Base-by-base conservation (phyloP, 495 filamentous ascomycete genomes). In the Penicillium soppii region DNA sequence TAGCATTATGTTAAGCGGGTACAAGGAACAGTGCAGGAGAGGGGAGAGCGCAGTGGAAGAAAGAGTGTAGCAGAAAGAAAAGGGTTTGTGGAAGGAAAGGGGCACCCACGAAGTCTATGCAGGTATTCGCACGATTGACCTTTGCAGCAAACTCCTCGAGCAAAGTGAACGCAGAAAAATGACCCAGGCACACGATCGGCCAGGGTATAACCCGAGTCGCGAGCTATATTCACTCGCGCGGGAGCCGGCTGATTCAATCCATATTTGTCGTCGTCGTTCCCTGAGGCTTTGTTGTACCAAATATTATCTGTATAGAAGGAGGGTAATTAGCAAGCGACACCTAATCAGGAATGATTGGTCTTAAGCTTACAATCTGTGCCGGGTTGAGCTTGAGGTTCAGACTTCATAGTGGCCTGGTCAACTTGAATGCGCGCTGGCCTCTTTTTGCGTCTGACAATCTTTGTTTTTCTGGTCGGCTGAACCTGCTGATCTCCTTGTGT, bases 151-250 rank as follows among this genome's bases (percentile, higher is more conserved):
- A 92, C 66, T 2, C 90, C 90, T 10, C 83, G 71, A 6, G 90
- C 90, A 62, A 97, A 97, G 67, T 91, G 95, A 1, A 97, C 76
- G 37, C 94, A 98, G 67, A 97, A 97, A 70, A 88, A 96, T 22
- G 81, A 85, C 0, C 94, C 94, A 0, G 78, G 56, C 3, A 87
- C 80, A 36, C 82, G 83, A 72, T 98, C 95, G 9, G 90, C 94
- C 50, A 83, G 81, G 7, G 94, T 98, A 63, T 95, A 97, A 12
- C 94, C 94, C 8, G 79, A 82, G 65, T 98, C 94, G 30, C 73
- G 79, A 3, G 83, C 82, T 23, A 97, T 75, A 62, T 90, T 91
- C 73, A 91, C 96, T 26, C 95, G 85, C 4, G 80, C 80, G 25
- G 83, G 77, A 1, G 94, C 92, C 42, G 82, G 81, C 29, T 76